Conservation (phyloP, 2,329 filamentous ascomycete genomes). For the Biscogniauxia sp. region DNA sequence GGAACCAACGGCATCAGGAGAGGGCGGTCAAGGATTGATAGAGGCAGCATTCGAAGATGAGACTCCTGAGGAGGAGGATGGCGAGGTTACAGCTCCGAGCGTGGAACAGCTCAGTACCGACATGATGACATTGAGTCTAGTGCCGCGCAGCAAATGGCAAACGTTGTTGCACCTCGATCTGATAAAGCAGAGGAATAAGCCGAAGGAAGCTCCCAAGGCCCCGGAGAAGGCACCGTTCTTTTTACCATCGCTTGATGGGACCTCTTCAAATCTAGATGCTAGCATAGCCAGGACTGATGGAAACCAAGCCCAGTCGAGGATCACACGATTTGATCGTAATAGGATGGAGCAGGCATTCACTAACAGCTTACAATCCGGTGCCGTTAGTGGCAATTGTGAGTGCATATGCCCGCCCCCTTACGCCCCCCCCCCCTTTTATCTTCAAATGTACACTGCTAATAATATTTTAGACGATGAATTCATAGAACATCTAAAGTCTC, state of each 20-base stretch:
- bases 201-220: slow-evolving; percentile 83
- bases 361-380: slow-evolving; percentile 52
- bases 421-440: slow-evolving; percentile 11
- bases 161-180: slow-evolving; percentile 88
- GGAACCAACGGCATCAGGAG: slow-evolving; percentile 75
- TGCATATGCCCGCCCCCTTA: neutral
- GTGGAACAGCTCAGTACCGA: slow-evolving; percentile 78
- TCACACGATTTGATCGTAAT: slow-evolving; percentile 63
- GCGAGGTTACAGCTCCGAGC: slow-evolving; percentile 52
- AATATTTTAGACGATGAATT: slow-evolving; percentile 56
- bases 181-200: slow-evolving; percentile 92
- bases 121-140: slow-evolving; percentile 83
- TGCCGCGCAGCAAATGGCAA: slow-evolving; percentile 91
- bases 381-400: slow-evolving; percentile 60
- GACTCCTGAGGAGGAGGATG: slow-evolving; percentile 48
- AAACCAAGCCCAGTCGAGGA: slow-evolving; percentile 51
- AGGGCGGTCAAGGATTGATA: slow-evolving; percentile 72
- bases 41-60: slow-evolving; percentile 69
- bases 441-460: slow-evolving; percentile 5
- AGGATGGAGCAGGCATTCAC: slow-evolving; percentile 59
- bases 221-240: slow-evolving; percentile 97
- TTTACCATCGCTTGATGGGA: slow-evolving; percentile 63
- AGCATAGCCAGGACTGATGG: slow-evolving; percentile 28
- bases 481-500: slow-evolving; percentile 73
- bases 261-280: slow-evolving; percentile 24